Evolutionary conservation across 306 rosid genomes (phyloP).

Genomic region (Leucaena leucocephala): DNA sequence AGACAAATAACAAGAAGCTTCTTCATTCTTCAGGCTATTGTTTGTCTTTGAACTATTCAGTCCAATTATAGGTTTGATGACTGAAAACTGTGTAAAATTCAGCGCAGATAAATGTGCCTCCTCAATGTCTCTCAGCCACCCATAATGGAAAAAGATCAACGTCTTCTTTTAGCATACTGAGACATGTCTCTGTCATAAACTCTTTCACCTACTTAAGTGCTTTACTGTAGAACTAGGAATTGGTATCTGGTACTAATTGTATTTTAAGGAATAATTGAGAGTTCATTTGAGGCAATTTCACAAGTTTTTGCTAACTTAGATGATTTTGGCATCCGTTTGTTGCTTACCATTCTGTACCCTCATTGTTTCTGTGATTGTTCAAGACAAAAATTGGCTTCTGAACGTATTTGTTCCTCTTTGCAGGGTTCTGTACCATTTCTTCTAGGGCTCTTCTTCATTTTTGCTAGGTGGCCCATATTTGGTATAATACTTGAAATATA

Average conservation of each 20-base stretch:
- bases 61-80: slow-evolving; percentile 10
- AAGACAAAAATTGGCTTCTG: not conserved
- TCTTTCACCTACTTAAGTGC: slow-evolving; percentile 3
- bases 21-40: not conserved
- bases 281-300: slow-evolving; percentile 5
- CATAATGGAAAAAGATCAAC: slow-evolving; percentile 1
- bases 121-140: not conserved
- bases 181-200: slow-evolving; percentile 5
- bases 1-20: not conserved
- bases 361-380: slow-evolving; percentile 17
- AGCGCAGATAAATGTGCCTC: slow-evolving; percentile 4
- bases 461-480: slow-evolving; percentile 87
- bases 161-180: not conserved
- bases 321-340: not conserved
- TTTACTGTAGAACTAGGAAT: slow-evolving; percentile 17
- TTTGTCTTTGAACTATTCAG: not conserved
- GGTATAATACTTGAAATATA: slow-evolving; percentile 82
- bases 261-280: not conserved
- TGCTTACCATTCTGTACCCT: not conserved
- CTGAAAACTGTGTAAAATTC: not conserved
- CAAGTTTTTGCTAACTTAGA: not conserved
- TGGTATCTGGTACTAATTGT: not conserved
- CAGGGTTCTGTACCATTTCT: slow-evolving; percentile 91
- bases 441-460: slow-evolving; percentile 85
- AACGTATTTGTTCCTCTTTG: slow-evolving; percentile 31